Conservation (phyloP, 2,329 filamentous ascomycete species). For the Xylaria sp. region DNA sequence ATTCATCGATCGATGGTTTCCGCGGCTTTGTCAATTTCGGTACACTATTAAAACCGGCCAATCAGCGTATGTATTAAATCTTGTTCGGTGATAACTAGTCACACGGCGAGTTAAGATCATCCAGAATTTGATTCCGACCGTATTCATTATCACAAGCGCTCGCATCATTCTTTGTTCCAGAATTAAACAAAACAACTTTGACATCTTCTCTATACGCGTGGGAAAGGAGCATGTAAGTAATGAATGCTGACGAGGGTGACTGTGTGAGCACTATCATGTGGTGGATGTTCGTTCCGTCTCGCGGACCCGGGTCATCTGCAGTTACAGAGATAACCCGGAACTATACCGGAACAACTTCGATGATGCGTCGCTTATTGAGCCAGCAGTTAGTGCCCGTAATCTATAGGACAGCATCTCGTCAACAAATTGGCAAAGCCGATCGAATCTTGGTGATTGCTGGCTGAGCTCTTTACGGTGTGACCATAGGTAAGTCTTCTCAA, state of each 20-base stretch:
- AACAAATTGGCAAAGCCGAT: conserved; percentile 11
- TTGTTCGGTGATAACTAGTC: no score
- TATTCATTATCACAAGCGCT: background rate
- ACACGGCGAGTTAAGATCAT: no score
- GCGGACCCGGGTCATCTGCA: background rate
- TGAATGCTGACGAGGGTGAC: background rate
- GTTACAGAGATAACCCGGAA: no score
- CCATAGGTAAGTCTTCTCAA: conserved; percentile 8
- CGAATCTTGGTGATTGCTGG: conserved; percentile 9
- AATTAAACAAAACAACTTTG: background rate
- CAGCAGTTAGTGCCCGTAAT: no score
- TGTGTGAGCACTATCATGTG: background rate
- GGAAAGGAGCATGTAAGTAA: background rate
- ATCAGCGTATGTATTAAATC: background rate
- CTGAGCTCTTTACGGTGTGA: background rate
- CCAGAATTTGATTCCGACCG: no score
- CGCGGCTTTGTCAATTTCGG: background rate
- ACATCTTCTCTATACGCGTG: background rate
- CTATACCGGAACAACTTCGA: no score
- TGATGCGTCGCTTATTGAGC: no score
- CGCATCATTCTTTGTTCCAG: background rate
- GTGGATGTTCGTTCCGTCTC: background rate
- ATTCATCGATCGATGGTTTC: background rate
- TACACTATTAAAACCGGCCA: background rate
- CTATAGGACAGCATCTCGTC: conserved; percentile 19